phyloP scores from a whole-genome alignment of 257 asterid genomes.

The Solanum lycopersicoides region DNA sequence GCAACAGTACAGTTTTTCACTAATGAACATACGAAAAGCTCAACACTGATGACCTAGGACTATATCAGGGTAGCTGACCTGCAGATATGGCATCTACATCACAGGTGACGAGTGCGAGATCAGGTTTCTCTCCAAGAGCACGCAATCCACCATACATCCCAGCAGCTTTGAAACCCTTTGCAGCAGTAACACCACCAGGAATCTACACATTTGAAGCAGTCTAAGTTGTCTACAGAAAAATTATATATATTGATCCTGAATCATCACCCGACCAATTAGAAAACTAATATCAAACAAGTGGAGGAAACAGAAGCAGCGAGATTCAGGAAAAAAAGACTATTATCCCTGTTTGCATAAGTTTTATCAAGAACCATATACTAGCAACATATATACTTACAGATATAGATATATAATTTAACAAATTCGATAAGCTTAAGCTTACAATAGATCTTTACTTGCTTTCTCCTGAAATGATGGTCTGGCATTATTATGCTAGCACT shows the following conservation, averaged over 20 bases:
- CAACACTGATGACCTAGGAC: neutral
- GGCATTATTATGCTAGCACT: neutral
- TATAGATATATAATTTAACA: neutral
- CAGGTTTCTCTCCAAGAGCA: slow-evolving; percentile 97
- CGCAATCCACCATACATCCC: slow-evolving; percentile 96
- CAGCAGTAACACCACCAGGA: slow-evolving; percentile 93
- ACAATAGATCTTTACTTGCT: neutral
- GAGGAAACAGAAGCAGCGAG: neutral
- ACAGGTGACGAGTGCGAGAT: slow-evolving; percentile 86
- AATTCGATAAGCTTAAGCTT: neutral
- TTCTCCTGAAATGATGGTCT: neutral
- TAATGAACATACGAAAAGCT: neutral
- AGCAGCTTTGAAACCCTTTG: slow-evolving; percentile 92
- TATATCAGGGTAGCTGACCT: slow-evolving; percentile 26
- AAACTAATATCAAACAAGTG: neutral
- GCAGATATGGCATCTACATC: slow-evolving; percentile 86
- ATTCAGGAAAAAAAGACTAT: neutral
- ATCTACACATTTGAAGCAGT: slow-evolving; percentile 37
- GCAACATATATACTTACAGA: neutral
- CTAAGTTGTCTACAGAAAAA: neutral
- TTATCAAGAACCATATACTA: neutral
- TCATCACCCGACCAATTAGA: neutral
- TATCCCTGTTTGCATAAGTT: neutral
- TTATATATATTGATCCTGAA: neutral
- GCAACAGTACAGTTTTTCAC: neutral